These are phyloP conservation scores for Cupressus sempervirens DNA, from an alignment of 75 land plant species.

Conservation along the genomic window DNA sequence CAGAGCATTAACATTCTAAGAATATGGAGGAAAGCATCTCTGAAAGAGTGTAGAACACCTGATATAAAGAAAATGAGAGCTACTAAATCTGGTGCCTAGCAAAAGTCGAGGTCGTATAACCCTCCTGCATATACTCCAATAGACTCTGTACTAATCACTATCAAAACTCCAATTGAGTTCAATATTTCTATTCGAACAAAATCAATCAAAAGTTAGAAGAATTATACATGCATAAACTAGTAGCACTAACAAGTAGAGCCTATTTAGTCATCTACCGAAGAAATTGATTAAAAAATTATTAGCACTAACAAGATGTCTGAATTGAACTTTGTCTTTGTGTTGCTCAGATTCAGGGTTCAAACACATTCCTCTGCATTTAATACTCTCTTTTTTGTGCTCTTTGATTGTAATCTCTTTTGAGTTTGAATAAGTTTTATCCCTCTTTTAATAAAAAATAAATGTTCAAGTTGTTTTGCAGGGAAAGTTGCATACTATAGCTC, in stretches of 20 bases:
- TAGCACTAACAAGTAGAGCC: no score
- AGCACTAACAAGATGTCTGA: background rate
- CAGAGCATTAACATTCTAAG: background rate
- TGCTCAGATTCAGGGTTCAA: background rate
- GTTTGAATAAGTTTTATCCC: no score
- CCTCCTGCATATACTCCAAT: constrained; percentile 12
- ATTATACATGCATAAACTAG: background rate
- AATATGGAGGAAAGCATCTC: background rate
- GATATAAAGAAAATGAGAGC: constrained; percentile 95
- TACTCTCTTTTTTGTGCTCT: no score
- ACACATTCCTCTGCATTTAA: background rate
- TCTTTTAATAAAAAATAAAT: no score
- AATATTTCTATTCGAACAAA: background rate
- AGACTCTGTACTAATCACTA: constrained; percentile 15
- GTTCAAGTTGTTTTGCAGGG: background rate
- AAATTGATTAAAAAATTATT: background rate
- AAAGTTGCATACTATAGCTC: no score
- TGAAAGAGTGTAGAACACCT: constrained; percentile 33
- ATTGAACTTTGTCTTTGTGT: background rate
- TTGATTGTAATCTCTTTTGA: no score
- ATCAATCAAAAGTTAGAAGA: background rate
- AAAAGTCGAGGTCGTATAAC: constrained; percentile 16
- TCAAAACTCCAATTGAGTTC: background rate
- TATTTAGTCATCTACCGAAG: background rate
- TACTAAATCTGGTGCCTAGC: constrained; percentile 54